Conservation (phyloP, 768 basidiomycete genomes). For the Favolaschia claudopus region DNA sequence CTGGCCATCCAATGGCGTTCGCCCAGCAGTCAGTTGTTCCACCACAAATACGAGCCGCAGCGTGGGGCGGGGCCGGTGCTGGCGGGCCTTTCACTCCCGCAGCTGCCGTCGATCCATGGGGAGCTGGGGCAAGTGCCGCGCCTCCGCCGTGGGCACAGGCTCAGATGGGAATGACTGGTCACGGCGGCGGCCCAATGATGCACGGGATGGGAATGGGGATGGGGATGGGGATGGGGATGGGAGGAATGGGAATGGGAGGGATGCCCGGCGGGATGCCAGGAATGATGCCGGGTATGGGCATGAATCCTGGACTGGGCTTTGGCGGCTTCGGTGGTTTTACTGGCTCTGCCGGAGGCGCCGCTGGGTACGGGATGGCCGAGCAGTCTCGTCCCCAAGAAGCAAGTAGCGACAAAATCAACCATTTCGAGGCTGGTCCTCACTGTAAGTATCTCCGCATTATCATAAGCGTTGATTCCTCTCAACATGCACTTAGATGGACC, state of each 20-base stretch:
- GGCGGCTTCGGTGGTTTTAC: too few species aligned
- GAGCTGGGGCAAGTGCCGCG: not conserved
- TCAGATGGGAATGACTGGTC: not conserved
- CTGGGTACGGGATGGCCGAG: slow-evolving; percentile 15
- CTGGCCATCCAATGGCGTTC: slow-evolving; percentile 6
- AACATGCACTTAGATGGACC: slow-evolving; percentile 62
- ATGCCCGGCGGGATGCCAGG: slow-evolving; percentile 10
- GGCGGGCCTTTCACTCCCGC: slow-evolving; percentile 16
- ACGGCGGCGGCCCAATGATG: too few species aligned
- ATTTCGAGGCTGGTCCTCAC: slow-evolving; percentile 22
- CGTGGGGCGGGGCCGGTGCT: slow-evolving; percentile 3
- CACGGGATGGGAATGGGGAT: not conserved
- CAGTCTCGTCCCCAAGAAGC: slow-evolving; percentile 20
- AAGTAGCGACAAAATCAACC: slow-evolving; percentile 22
- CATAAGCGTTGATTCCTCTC: not conserved
- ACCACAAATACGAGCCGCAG: too few species aligned
- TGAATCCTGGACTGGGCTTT: not conserved
- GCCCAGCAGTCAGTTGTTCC: not conserved
- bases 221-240: not conserved
- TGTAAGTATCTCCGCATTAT: slow-evolving; percentile 13
- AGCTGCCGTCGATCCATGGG: slow-evolving; percentile 18
- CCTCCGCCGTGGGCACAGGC: slow-evolving; percentile 19
- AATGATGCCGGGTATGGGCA: slow-evolving; percentile 12
- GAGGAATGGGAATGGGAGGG: slow-evolving; percentile 10
- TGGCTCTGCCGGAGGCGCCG: slow-evolving; percentile 10